Base-by-base conservation (phyloP, 2,329 filamentous ascomycete species). In the Helotiales sp. region DNA sequence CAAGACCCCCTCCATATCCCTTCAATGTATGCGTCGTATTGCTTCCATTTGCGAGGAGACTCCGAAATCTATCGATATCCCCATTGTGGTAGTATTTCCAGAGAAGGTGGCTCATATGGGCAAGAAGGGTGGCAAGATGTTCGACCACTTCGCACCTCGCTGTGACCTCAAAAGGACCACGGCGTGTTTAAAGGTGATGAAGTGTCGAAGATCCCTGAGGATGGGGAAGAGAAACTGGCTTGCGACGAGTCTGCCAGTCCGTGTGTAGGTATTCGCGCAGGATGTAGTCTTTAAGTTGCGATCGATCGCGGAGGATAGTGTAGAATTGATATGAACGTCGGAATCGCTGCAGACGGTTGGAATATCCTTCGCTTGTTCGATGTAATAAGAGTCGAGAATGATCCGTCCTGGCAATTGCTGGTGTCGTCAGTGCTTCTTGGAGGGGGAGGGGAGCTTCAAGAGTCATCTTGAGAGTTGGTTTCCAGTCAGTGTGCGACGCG, bases 1-100 rank as follows among this genome's bases (percentile, higher is more conserved):
- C 73, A 70, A 36, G 68, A 57, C 69, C 71, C 59, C 68, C 69
- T 52, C 73, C 75, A 77, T 81, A 76, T 69, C 80, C 83, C 74
- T 82, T 85, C 69, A 81, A 75, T 59, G 78, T 72, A 58, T 77
- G 70, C 67, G 40, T 24, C 84, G 83, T 67, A 69, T 70, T 69
- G 71, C 81, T 80, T 76, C 88, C 81, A 74, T 85, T 85, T 71
- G 87, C 87, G 83, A 99, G 83, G 72, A 96, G 84, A 79, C 88
- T 89, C 79, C 90, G 89, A 83, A 99, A 98, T 73, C 80, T 86
- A 74, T 96, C 93, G 86, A 96, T 89, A 86, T 99, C 92, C 83
- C 97, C 90, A 86, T 97, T 89, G 81, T 96, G 89, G 75, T 93
- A 98, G 75, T 85, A 91, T 83, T 92, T 93, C 93, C 93, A 97